A percentile compares a stretch with the other conserved stretches of the same genome.
Evolutionary conservation across 2,329 filamentous ascomycete species (phyloP).

Genomic region (Diplocarpon rosae): DNA sequence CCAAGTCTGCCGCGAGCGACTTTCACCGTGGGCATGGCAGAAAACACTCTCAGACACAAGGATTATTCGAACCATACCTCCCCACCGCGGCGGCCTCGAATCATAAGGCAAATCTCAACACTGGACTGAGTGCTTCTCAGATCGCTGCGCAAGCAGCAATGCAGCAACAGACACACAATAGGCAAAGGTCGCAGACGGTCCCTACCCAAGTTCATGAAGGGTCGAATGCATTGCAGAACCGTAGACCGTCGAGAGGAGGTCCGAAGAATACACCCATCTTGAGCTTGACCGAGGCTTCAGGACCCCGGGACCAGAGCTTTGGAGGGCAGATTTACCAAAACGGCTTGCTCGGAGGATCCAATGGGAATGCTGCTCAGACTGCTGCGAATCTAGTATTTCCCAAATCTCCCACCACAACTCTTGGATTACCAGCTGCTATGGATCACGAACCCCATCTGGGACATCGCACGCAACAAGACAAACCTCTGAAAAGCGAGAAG

Average conservation of each 20-base stretch:
- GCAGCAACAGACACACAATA: constrained; percentile 42
- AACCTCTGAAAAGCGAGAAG: constrained; percentile 53
- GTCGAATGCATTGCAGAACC: constrained; percentile 15
- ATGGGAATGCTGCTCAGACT: constrained; percentile 55
- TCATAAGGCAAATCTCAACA: constrained; percentile 26
- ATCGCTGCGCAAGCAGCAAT: constrained; percentile 73
- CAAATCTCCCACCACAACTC: constrained; percentile 35
- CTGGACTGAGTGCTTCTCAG: constrained; percentile 52
- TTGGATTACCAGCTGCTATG: constrained; percentile 27
- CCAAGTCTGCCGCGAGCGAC: constrained; percentile 26
- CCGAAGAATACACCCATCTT: constrained; percentile 51
- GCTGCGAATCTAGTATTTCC: constrained; percentile 63
- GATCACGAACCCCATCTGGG: constrained; percentile 26
- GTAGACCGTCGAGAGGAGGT: constrained; percentile 29
- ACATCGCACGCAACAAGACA: constrained; percentile 36
- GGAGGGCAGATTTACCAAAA: constrained; percentile 43
- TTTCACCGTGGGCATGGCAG: constrained; percentile 39
- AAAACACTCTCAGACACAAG: constrained; percentile 63
- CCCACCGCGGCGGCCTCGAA: constrained; percentile 41
- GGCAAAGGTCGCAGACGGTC: constrained; percentile 66
- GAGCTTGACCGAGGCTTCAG: constrained; percentile 54
- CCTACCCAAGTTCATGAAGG: constrained; percentile 36
- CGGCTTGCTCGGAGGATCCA: constrained; percentile 47
- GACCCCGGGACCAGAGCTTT: constrained; percentile 45
- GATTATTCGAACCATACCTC: constrained; percentile 64